phyloP scores from a whole-genome alignment of 1,139 yeast species.

The Debaryomyces fabryi region DNA sequence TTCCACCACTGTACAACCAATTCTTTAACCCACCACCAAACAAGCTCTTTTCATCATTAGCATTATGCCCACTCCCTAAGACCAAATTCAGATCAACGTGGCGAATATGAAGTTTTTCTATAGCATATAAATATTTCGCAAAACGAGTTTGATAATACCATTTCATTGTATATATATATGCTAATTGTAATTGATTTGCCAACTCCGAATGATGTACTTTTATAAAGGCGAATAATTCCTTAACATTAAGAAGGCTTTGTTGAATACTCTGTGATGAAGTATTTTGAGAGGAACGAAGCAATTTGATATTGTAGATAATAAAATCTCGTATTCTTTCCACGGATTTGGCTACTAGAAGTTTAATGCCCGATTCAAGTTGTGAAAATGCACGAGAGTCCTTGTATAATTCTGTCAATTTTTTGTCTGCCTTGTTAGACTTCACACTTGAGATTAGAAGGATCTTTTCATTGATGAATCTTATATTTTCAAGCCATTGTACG shows the following conservation, averaged over 20 bases:
- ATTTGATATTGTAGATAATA: constrained; percentile 64
- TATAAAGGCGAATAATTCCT: constrained; percentile 64
- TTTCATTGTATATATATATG: constrained; percentile 83
- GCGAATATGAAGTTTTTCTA: constrained; percentile 62
- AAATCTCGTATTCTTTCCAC: constrained; percentile 77
- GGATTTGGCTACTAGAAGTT: constrained; percentile 50
- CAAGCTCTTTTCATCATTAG: constrained; percentile 28
- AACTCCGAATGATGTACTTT: constrained; percentile 58
- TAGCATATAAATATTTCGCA: constrained; percentile 73
- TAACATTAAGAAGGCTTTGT: constrained; percentile 58
- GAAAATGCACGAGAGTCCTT: constrained; percentile 36
- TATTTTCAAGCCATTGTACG: constrained; percentile 59
- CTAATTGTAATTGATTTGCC: constrained; percentile 75
- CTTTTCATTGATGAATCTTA: constrained; percentile 60
- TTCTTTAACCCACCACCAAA: constrained; percentile 31
- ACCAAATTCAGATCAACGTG: constrained; percentile 55
- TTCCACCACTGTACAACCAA: constrained; percentile 24
- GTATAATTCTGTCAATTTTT: constrained; percentile 20
- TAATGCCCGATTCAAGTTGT: constrained; percentile 42
- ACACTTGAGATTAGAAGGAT: constrained; percentile 44
- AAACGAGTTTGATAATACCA: constrained; percentile 90
- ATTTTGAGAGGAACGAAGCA: constrained; percentile 49
- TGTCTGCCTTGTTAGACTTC: constrained; percentile 23
- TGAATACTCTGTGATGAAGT: constrained; percentile 77
- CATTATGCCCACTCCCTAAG: constrained; percentile 42